Conservation (phyloP, 1,284 basidiomycete species). For the Earliella scabrosa region DNA sequence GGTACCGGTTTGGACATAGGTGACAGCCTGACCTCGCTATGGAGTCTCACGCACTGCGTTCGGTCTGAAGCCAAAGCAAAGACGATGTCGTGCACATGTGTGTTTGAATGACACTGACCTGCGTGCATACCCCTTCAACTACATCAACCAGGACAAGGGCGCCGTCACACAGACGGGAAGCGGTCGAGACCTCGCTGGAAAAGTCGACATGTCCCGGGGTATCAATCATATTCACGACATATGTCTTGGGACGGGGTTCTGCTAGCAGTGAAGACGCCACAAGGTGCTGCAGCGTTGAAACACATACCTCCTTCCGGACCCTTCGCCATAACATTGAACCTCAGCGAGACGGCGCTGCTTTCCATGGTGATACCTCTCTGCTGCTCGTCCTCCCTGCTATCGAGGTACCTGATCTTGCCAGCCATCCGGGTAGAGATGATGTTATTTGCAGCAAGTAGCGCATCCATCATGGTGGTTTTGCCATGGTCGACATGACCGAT, state of each 20-base stretch:
- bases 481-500: conserved; percentile 91
- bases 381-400: conserved; percentile 97
- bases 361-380: conserved; percentile 99
- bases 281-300: conserved; percentile 24
- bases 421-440: conserved; percentile 96
- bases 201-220: conserved; percentile 99
- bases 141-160: conserved; percentile 97
- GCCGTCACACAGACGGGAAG: conserved; percentile 93
- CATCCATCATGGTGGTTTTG: conserved; percentile 96
- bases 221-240: conserved; percentile 94
- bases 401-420: conserved; percentile 95
- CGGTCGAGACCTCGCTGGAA: conserved; percentile 95
- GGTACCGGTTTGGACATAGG: too few relatives aligned
- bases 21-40: too few relatives aligned
- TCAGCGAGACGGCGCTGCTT: conserved; percentile 89
- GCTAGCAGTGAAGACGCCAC: conserved; percentile 30
- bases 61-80: too few relatives aligned
- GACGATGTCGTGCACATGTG: neutral
- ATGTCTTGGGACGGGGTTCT: conserved; percentile 65
- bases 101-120: conserved; percentile 55
- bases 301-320: conserved; percentile 47
- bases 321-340: conserved; percentile 77
- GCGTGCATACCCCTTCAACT: conserved; percentile 98
- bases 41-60: too few relatives aligned
- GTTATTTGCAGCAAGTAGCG: conserved; percentile 94